A percentile compares a stretch with the other conserved stretches of the same genome.
Evolutionary conservation across 805 yeast genomes (phyloP).

Genomic region (Sugiyamaella qingdaonensis): DNA sequence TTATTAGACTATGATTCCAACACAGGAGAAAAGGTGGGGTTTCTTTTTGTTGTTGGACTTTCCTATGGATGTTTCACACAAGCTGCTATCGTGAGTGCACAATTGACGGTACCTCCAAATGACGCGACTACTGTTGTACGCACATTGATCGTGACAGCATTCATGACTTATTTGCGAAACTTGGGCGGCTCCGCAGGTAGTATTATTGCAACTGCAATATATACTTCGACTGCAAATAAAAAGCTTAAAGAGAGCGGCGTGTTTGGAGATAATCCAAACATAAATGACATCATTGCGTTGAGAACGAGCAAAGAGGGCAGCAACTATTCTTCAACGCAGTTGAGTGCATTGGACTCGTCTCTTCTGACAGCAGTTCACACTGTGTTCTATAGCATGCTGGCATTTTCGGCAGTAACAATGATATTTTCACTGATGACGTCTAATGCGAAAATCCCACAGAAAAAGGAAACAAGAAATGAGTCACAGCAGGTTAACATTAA

Average conservation of each 20-base stretch:
- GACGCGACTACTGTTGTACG: conserved; percentile 36
- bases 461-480: not conserved
- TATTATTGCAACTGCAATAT: conserved; percentile 25
- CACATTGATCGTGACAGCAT: conserved; percentile 43
- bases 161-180: conserved; percentile 40
- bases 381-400: not conserved
- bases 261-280: not conserved
- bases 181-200: conserved; percentile 44
- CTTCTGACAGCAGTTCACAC: not conserved
- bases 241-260: not conserved
- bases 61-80: conserved; percentile 39
- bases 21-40: conserved; percentile 38
- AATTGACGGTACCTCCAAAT: conserved; percentile 47
- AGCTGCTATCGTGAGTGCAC: conserved; percentile 40
- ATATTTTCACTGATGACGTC: not conserved
- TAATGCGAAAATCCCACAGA: not conserved
- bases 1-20: conserved; percentile 39
- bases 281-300: not conserved
- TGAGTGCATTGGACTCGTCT: not conserved
- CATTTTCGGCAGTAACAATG: not conserved
- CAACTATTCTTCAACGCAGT: not conserved
- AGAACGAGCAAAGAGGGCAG: not conserved
- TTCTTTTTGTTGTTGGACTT: conserved; percentile 41
- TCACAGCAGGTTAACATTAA: not conserved
- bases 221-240: not conserved